These are phyloP conservation scores for Cyberlindnera saturnus DNA, from an alignment of 805 yeast species.

Conservation along the genomic window DNA sequence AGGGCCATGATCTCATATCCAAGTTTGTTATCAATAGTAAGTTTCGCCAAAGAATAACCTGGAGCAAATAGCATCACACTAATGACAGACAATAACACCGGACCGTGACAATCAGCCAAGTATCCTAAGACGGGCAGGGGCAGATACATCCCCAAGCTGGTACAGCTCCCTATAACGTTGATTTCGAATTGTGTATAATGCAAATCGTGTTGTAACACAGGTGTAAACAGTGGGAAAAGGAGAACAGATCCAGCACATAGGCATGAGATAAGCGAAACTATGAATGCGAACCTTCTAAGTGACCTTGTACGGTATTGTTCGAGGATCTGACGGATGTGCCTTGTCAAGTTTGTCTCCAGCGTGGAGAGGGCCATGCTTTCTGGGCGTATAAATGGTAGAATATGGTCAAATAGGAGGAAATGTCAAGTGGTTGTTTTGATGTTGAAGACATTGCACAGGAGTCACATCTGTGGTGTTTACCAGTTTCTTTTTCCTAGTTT, in stretches of 20 bases:
- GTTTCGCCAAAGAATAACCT: constrained; percentile 51
- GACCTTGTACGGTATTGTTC: constrained; percentile 33
- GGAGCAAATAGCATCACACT: constrained; percentile 60
- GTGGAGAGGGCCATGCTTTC: constrained; percentile 22
- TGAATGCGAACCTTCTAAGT: constrained; percentile 46
- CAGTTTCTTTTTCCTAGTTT: too few species aligned
- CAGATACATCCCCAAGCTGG: constrained; percentile 77
- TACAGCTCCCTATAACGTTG: constrained; percentile 68
- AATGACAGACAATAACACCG: constrained; percentile 59
- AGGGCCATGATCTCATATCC: constrained; percentile 34
- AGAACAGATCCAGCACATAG: constrained; percentile 77
- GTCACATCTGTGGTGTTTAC: too few species aligned
- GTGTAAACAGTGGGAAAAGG: constrained; percentile 74
- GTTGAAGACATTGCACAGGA: too few species aligned
- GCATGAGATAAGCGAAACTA: constrained; percentile 55
- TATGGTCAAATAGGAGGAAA: too few species aligned
- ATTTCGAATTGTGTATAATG: constrained; percentile 59
- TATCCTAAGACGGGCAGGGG: constrained; percentile 80
- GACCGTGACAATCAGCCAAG: constrained; percentile 81
- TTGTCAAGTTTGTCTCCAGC: constrained; percentile 37
- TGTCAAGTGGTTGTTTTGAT: too few species aligned
- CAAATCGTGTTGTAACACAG: constrained; percentile 53
- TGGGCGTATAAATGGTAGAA: too few species aligned
- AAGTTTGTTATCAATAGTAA: constrained; percentile 24
- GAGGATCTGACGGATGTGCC: constrained; percentile 37